Conservation (phyloP, 2,329 filamentous ascomycete genomes). For the Colletotrichum shisoi region DNA sequence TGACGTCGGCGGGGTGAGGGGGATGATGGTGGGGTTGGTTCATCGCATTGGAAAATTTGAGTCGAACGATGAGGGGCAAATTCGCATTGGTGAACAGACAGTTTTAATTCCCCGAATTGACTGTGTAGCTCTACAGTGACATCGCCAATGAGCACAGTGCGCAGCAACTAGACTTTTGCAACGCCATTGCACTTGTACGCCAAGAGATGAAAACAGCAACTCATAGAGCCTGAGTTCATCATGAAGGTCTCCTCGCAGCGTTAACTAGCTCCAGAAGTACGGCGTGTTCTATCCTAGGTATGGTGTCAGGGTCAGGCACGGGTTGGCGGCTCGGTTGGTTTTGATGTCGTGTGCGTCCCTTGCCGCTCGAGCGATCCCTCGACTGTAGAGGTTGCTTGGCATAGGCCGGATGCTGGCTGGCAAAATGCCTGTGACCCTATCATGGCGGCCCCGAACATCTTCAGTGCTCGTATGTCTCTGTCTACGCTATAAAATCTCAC, state of each 20-base stretch:
- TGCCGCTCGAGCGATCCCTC: conserved; percentile 18
- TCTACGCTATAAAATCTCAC: neutral
- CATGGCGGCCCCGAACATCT: conserved; percentile 4
- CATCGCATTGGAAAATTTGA: conserved; percentile 30
- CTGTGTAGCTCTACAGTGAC: neutral
- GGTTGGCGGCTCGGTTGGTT: neutral
- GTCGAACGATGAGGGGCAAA: conserved; percentile 35
- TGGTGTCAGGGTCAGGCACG: neutral
- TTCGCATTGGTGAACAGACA: conserved; percentile 17
- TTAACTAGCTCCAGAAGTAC: neutral
- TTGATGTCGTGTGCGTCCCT: conserved; percentile 18
- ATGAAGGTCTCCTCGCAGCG: neutral
- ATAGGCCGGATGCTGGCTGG: conserved; percentile 20
- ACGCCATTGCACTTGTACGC: neutral
- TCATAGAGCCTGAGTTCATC: neutral
- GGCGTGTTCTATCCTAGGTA: too few species aligned
- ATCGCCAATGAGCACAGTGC: neutral
- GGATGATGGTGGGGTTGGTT: conserved; percentile 39
- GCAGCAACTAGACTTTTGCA: neutral
- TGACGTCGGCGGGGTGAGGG: conserved; percentile 37
- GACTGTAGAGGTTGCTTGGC: conserved; percentile 6
- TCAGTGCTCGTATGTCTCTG: conserved; percentile 15
- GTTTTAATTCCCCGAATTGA: conserved; percentile 20
- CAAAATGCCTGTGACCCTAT: neutral
- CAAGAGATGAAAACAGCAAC: neutral